Base-by-base conservation (phyloP, 495 filamentous ascomycete genomes). In the Aspergillus affinis region DNA sequence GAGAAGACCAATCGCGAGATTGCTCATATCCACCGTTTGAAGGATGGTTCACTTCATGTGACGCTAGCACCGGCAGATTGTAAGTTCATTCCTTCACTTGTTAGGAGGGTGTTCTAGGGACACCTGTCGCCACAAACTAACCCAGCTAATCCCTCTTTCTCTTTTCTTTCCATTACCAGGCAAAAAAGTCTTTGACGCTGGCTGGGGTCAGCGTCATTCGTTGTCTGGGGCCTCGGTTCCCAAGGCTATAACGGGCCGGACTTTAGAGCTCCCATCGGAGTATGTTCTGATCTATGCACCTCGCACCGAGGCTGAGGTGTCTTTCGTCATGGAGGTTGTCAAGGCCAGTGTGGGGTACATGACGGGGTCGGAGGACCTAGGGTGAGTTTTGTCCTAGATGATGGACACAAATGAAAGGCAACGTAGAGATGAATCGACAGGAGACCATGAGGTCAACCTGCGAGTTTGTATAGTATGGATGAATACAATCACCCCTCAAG, bases 191-290 rank as follows among this genome's bases (percentile, higher is more conserved):
- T 75, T 96, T 36, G 86, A 92, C 59, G 85, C 84, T 48, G 89
- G 91, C 19, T 96, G 91, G 91, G 92, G 89, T n/a, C 84, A 96
- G 72, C 79, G 91, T n/a, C 91, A 96, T 72, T 90, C 90, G 1
- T 79, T 96, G 60, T 86, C 90, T 3, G 85, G 86, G 60, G 83
- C 79, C 23, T 59, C 58, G 0, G 52, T 67, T 4, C 53, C 70
- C 23, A 58, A 67, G 77, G 58, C 65, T 78, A 57, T 90, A 82
- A 62, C 81, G 84, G 72, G 72, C 2, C 63, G 58, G 9, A 19
- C 57, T 29, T 51, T 65, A 1, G 48, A 63, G 41, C 13, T 75
- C 6, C 89, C 90, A 1, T 70, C 72, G 12, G 88, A 87, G 30
- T 95, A 89, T 71, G 70, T 90, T 45, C 85, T 96, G 82, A 81